Conservation (phyloP, 768 basidiomycete genomes). For the Coprinopsis marcescibilis region DNA sequence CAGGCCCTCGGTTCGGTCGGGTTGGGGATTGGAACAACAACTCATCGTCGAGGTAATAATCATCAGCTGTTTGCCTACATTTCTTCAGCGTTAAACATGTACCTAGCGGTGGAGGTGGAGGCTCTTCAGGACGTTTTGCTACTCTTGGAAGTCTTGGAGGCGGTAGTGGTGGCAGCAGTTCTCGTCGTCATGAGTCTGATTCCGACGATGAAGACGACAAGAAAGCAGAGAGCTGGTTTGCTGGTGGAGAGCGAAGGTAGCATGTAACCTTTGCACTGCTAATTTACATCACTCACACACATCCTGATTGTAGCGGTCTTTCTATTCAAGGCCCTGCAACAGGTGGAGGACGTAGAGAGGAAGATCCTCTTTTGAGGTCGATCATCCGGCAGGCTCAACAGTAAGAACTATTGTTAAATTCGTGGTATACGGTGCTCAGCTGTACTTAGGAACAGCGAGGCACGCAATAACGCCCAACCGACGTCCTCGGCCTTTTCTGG, state of each 20-base stretch:
- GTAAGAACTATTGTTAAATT: slow-evolving; percentile 36
- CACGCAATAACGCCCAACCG: slow-evolving; percentile 15
- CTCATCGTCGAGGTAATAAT: slow-evolving; percentile 22
- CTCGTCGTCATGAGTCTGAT: slow-evolving; percentile 5
- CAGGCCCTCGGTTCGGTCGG: slow-evolving; percentile 39
- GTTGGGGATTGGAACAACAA: slow-evolving; percentile 43
- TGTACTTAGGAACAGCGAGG: not conserved
- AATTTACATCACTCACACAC: slow-evolving; percentile 1
- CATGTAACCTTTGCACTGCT: not conserved
- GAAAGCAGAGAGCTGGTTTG: slow-evolving; percentile 70
- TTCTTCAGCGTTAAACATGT: not conserved
- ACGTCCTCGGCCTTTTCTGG: slow-evolving; percentile 49
- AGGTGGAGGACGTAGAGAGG: slow-evolving; percentile 37
- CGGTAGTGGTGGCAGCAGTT: slow-evolving; percentile 13
- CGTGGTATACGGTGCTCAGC: not conserved
- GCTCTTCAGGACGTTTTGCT: slow-evolving; percentile 12
- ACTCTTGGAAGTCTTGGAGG: slow-evolving; percentile 18
- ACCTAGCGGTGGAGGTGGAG: slow-evolving; percentile 3
- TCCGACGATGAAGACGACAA: slow-evolving; percentile 40
- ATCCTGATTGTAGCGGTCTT: slow-evolving; percentile 56
- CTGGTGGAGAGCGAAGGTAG: slow-evolving; percentile 93
- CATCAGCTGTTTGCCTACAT: not conserved
- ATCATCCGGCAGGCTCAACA: slow-evolving; percentile 77
- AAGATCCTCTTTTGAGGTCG: slow-evolving; percentile 57
- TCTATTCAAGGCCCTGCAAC: slow-evolving; percentile 81